Conservation (phyloP, 1,284 basidiomycete genomes). For the Trametes sp. region DNA sequence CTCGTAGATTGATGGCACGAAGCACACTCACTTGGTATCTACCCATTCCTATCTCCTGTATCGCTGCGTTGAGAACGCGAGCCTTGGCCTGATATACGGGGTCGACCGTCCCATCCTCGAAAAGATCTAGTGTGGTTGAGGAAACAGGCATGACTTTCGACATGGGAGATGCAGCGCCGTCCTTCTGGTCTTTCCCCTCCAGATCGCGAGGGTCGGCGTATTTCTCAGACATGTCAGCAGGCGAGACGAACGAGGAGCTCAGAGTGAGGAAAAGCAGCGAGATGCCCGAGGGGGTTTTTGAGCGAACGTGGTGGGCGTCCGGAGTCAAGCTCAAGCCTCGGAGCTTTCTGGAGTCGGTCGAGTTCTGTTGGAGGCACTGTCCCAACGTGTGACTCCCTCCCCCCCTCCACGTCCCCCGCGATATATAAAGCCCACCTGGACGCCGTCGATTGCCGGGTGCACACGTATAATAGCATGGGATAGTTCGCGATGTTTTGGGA, state of each 20-base stretch:
- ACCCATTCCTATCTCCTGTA: conserved; percentile 74
- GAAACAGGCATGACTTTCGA: conserved; percentile 5
- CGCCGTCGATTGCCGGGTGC: not conserved
- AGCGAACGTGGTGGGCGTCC: not conserved
- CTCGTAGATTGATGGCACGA: not conserved
- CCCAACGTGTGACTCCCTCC: conserved; percentile 4
- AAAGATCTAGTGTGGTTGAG: conserved; percentile 40
- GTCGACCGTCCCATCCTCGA: conserved; percentile 56
- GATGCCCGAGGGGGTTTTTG: not conserved
- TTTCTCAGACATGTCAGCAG: conserved; percentile 23
- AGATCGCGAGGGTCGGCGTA: not conserved
- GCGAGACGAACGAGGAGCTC: not conserved
- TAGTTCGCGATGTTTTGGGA: conserved; percentile 1
- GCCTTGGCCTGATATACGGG: conserved; percentile 65
- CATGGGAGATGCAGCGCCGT: conserved; percentile 1
- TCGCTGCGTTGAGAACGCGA: conserved; percentile 59
- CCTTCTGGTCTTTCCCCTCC: conserved; percentile 24
- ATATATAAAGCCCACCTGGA: conserved; percentile 10
- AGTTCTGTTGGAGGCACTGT: conserved; percentile 12
- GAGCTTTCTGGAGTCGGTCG: conserved; percentile 19
- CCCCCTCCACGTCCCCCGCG: conserved; percentile 1
- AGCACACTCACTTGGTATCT: conserved; percentile 63
- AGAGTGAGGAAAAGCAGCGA: not conserved
- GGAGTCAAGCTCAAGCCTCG: conserved; percentile 3
- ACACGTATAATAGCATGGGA: conserved; percentile 2